Evolutionary conservation across 768 basidiomycete species (phyloP), one percentile per base, ranked within the genome.

Genomic region (Suillus subalutaceus): DNA sequence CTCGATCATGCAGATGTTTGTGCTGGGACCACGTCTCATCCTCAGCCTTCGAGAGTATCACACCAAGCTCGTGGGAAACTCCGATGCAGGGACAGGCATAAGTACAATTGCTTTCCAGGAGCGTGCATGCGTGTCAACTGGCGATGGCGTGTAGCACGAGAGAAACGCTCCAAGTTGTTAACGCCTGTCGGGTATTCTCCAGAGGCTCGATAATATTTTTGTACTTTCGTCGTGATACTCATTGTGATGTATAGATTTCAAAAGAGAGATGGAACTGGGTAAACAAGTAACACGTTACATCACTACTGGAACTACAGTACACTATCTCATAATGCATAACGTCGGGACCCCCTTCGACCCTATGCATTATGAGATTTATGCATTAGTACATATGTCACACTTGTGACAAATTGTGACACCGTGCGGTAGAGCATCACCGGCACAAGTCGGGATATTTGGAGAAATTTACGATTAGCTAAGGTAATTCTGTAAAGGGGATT

Each of bases 11-110:
- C 53, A 35, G 53, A 55, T 35, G 50, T 52, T 52, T 26, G 50
- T 52, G 26, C 15, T 52, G 26, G 50, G 50, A 52, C 50, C 50
- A 52, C 50, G 50, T 15, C 50, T 52, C 50, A 30, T 52, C 50
- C 50, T 52, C 26, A 26, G 50, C 26, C 26, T 52, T 52, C 50
- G 50, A 52, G 15, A 52, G 23, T 26, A 52, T 26, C 48, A 50
- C 48, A 13, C 48, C 13, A 50, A 50, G 48, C 23, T 50, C 23
- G 48, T 50, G 48, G 23, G 6, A 7, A 52, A 16, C 26, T 52
- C 50, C 26, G 26, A 52, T 52, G 23, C 26, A 52, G 50, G 15
- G 26, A 52, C 50, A 15, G 50, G 53, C 9, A 55, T 35, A 10
- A 55, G 30, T 32, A 55, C 32, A 18, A 55, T 55, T 35, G 18